Percentiles rank a stretch among this genome's conserved stretches.
Conservation (phyloP, 139 green algal genomes). For the Limnomonas spitsbergensis region DNA sequence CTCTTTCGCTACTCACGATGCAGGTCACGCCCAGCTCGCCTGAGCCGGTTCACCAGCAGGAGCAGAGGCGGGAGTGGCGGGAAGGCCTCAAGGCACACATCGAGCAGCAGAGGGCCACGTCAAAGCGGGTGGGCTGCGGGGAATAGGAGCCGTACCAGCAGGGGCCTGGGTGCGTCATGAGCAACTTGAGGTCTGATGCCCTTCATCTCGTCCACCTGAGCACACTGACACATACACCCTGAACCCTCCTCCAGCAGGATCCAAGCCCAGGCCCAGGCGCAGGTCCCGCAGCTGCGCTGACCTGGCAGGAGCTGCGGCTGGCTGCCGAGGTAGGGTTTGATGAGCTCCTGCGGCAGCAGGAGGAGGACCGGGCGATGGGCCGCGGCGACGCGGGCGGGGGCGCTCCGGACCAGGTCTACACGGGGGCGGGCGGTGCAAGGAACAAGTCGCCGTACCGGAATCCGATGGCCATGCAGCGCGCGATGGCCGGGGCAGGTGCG, state of each 20-base stretch:
- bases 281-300: slow-evolving; percentile 24
- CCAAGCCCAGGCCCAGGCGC: not conserved
- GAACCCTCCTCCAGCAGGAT: not conserved
- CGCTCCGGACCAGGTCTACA: not conserved
- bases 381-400: not conserved
- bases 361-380: slow-evolving; percentile 8
- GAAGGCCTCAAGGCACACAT: slow-evolving; percentile 51
- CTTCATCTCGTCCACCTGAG: not conserved
- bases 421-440: not conserved
- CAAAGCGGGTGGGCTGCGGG: not conserved
- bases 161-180: not conserved
- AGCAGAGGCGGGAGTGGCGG: slow-evolving; percentile 39
- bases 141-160: not conserved
- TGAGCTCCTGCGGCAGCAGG: slow-evolving; percentile 46
- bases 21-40: not conserved
- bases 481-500: slow-evolving; percentile 5
- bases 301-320: slow-evolving; percentile 54
- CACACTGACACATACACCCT: not conserved
- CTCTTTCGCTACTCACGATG: too few relatives aligned
- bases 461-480: not conserved
- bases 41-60: slow-evolving; percentile 2
- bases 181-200: not conserved
- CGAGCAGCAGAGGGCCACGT: slow-evolving; percentile 31
- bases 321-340: slow-evolving; percentile 61
- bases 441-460: slow-evolving; percentile 4